phyloP scores from a whole-genome alignment of 179 eudicot species.

The Gypsophila paniculata region DNA sequence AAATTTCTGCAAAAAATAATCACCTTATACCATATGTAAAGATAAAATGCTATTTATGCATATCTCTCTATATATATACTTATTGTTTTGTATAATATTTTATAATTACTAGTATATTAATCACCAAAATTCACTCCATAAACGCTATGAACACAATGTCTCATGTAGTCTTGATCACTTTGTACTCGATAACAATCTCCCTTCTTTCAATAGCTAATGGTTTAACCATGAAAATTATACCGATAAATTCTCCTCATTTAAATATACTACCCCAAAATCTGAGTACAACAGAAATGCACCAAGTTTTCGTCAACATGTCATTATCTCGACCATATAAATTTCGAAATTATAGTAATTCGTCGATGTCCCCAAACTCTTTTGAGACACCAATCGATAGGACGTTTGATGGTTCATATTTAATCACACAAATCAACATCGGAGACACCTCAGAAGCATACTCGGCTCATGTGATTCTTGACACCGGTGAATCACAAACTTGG shows the following conservation, averaged over 20 bases:
- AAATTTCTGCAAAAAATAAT: too few relatives aligned
- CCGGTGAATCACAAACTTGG: neutral
- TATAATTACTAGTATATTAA: neutral
- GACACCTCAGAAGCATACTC: neutral
- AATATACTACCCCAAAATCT: slow-evolving; percentile 10
- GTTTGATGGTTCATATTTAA: neutral
- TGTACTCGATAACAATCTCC: neutral
- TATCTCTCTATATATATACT: neutral
- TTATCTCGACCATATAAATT: neutral
- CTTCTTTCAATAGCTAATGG: neutral
- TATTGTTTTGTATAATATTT: too few relatives aligned
- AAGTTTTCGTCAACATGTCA: slow-evolving; percentile 3
- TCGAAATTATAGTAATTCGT: neutral
- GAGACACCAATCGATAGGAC: neutral
- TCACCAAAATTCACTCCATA: neutral
- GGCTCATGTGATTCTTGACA: neutral
- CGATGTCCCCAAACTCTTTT: neutral
- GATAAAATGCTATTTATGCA: too few relatives aligned
- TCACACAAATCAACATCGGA: neutral
- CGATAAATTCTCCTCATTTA: slow-evolving; percentile 16
- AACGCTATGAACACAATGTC: neutral
- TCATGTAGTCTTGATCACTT: neutral
- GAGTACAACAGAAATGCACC: neutral
- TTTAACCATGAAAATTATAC: slow-evolving; percentile 19
- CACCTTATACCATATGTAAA: too few relatives aligned